These are phyloP conservation scores for Epicoccum nigrum DNA, from an alignment of 2,329 filamentous ascomycete genomes.

Conservation along the genomic window DNA sequence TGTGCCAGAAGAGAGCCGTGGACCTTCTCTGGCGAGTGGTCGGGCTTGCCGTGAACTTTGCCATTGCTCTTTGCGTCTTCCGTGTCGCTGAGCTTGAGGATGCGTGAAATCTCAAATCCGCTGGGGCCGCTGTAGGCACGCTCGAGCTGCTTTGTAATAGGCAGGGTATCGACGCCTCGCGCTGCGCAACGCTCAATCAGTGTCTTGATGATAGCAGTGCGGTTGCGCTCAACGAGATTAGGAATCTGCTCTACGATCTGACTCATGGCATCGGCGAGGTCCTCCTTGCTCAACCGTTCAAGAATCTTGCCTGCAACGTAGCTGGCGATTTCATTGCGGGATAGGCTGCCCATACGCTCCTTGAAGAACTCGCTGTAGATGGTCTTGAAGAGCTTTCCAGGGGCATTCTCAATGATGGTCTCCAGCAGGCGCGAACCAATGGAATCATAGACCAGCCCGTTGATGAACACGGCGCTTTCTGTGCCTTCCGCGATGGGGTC, in stretches of 20 bases:
- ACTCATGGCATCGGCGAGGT: slow-evolving; percentile 74
- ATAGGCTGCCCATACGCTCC: slow-evolving; percentile 76
- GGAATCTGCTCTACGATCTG: slow-evolving; percentile 75
- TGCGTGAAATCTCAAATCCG: slow-evolving; percentile 62
- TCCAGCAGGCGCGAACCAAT: slow-evolving; percentile 91
- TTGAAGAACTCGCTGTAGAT: slow-evolving; percentile 82
- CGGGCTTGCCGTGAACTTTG: slow-evolving; percentile 36
- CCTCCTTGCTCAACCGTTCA: slow-evolving; percentile 83
- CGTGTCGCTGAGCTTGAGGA: slow-evolving; percentile 64
- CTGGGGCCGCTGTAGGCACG: slow-evolving; percentile 60
- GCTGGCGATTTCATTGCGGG: slow-evolving; percentile 87
- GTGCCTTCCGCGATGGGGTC: slow-evolving; percentile 75
- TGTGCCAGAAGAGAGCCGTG: slow-evolving; percentile 86
- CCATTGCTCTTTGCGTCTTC: slow-evolving; percentile 35
- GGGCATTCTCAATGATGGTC: slow-evolving; percentile 78
- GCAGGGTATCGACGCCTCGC: slow-evolving; percentile 64
- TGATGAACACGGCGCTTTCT: slow-evolving; percentile 80
- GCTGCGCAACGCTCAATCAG: slow-evolving; percentile 82
- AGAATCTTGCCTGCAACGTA: slow-evolving; percentile 86
- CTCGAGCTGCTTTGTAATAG: slow-evolving; percentile 63
- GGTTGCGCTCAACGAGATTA: slow-evolving; percentile 73
- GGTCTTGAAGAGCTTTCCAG: slow-evolving; percentile 88
- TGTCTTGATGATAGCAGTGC: slow-evolving; percentile 79
- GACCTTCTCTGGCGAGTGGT: slow-evolving; percentile 61
- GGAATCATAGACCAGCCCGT: slow-evolving; percentile 84